These are phyloP conservation scores for Selaginella tamariscina DNA, from an alignment of 75 land plant species.

Conservation along the genomic window DNA sequence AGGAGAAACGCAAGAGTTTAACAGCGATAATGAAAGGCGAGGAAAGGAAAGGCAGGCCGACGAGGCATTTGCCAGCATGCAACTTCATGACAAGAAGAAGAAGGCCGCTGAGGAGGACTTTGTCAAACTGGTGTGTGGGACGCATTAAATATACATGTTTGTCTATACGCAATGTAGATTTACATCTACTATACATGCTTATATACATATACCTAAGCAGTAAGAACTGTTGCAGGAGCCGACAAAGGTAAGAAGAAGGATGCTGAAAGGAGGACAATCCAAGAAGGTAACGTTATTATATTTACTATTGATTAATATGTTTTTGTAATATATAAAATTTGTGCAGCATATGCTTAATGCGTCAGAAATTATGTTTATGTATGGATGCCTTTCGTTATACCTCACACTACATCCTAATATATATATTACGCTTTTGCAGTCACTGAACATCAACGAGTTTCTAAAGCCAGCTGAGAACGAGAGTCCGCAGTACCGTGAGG, in stretches of 20 bases:
- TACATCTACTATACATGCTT: too few relatives aligned
- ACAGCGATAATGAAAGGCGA: conserved; percentile 43
- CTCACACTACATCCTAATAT: too few relatives aligned
- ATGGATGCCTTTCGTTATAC: too few relatives aligned
- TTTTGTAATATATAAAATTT: too few relatives aligned
- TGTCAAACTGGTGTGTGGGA: conserved; percentile 67
- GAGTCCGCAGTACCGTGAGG: too few relatives aligned
- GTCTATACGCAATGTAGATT: too few relatives aligned
- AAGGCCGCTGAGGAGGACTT: conserved; percentile 61
- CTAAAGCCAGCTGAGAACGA: too few relatives aligned
- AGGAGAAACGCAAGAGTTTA: conserved; percentile 70
- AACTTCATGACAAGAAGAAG: conserved; percentile 41
- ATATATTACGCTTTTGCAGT: too few relatives aligned
- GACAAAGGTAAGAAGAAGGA: conserved; percentile 50
- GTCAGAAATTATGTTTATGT: too few relatives aligned
- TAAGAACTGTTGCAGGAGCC: neutral
- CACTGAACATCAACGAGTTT: too few relatives aligned
- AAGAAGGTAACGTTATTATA: conserved; percentile 40
- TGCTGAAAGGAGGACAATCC: conserved; percentile 59
- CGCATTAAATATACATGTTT: too few relatives aligned
- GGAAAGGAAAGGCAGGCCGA: conserved; percentile 70
- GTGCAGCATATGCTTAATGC: too few relatives aligned
- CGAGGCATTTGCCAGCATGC: conserved; percentile 56
- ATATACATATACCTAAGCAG: neutral
- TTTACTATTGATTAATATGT: neutral